These are phyloP conservation scores for Salix udensis DNA, from an alignment of 345 rosid species.

Conservation along the genomic window DNA sequence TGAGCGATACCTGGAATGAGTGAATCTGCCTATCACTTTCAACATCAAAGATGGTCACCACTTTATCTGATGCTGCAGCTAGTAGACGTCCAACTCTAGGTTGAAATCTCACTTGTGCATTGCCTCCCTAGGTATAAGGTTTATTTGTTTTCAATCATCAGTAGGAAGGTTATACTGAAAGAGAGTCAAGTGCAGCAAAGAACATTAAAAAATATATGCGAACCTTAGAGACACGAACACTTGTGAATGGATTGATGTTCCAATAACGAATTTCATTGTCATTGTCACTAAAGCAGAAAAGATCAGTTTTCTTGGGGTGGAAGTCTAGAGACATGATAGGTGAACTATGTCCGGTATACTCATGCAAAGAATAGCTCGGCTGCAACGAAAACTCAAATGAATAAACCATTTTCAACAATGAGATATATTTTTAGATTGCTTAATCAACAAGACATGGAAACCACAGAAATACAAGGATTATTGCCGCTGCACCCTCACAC, in stretches of 20 bases:
- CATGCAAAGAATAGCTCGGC: constrained; percentile 48
- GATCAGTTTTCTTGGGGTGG: constrained; percentile 60
- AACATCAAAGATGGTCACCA: constrained; percentile 53
- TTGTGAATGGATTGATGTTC: constrained; percentile 45
- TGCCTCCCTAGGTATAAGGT: constrained; percentile 41
- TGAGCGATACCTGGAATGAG: constrained; percentile 43
- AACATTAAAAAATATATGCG: not conserved
- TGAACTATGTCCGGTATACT: constrained; percentile 46
- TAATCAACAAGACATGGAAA: not conserved
- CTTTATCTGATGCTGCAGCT: constrained; percentile 64
- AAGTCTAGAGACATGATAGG: constrained; percentile 66
- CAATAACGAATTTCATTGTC: constrained; percentile 54
- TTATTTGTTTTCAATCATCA: no score
- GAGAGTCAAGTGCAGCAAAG: not conserved
- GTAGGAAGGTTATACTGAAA: not conserved
- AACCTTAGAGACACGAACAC: constrained; percentile 50
- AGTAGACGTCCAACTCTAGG: constrained; percentile 54
- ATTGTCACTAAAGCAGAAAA: constrained; percentile 56
- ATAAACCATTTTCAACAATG: not conserved
- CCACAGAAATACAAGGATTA: not conserved
- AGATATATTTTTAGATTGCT: not conserved
- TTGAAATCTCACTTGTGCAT: constrained; percentile 63
- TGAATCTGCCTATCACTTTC: constrained; percentile 45
- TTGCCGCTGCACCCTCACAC: not conserved
- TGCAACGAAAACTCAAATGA: constrained; percentile 24